A percentile compares a stretch with the other conserved stretches of the same genome.
phyloP scores from a whole-genome alignment of 2,329 filamentous ascomycete genomes.

The Xylariaceae sp. region DNA sequence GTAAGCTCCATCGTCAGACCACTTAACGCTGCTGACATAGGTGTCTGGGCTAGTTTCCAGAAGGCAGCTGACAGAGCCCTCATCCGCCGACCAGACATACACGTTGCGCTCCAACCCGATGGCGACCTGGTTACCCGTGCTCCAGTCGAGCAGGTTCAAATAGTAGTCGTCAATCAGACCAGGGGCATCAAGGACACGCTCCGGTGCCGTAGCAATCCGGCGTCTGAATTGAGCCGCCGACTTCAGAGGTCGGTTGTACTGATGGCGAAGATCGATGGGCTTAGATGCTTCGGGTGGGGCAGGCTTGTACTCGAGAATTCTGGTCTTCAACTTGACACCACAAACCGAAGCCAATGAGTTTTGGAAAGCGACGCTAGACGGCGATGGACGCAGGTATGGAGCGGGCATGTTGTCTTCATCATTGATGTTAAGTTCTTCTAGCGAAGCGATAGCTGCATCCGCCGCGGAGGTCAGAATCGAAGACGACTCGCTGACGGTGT shows the following conservation, averaged over 20 bases:
- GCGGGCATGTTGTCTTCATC: constrained; percentile 63
- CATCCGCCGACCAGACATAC: constrained; percentile 97
- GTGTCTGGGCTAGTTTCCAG: constrained; percentile 85
- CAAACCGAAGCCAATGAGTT: constrained; percentile 86
- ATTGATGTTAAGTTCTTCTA: constrained; percentile 71
- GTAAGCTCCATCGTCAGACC: constrained; percentile 95
- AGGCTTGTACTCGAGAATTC: constrained; percentile 97
- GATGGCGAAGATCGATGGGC: constrained; percentile 92
- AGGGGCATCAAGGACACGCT: constrained; percentile 92
- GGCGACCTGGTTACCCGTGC: constrained; percentile 93
- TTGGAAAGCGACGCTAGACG: constrained; percentile 85
- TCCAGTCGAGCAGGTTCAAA: constrained; percentile 97
- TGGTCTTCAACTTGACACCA: constrained; percentile 86
- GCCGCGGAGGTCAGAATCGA: constrained; percentile 70
- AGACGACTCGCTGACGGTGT: constrained; percentile 64
- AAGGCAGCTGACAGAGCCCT: constrained; percentile 81
- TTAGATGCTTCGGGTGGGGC: constrained; percentile 96
- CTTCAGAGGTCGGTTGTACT: constrained; percentile 96
- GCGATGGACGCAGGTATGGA: constrained; percentile 71
- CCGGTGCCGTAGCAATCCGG: constrained; percentile 87
- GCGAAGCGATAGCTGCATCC: constrained; percentile 71
- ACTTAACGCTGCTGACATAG: constrained; percentile 97
- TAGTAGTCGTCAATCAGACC: constrained; percentile 98
- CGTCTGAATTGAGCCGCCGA: constrained; percentile 80
- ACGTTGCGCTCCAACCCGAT: constrained; percentile 96